Percentiles rank a stretch among this genome's conserved stretches.
Evolutionary conservation across 108 stramenopile species (phyloP).

Genomic region (Epithemia pelagica): DNA sequence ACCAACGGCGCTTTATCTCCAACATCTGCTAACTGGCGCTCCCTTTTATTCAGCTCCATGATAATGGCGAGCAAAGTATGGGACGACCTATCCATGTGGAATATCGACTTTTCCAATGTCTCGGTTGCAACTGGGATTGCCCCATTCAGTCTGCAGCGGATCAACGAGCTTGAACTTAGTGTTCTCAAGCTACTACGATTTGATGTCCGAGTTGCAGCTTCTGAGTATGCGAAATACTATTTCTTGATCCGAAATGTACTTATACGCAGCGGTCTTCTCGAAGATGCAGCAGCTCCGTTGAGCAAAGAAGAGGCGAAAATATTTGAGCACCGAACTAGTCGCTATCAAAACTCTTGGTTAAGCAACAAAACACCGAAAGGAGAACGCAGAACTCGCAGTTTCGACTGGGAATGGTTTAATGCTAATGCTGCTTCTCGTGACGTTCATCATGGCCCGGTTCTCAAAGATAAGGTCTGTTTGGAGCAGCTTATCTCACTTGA

Average conservation of each 20-base stretch:
- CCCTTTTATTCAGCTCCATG: conserved; percentile 76
- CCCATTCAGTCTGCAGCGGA: conserved; percentile 73
- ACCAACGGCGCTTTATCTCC: conserved; percentile 69
- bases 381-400: conserved; percentile 21
- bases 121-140: conserved; percentile 10
- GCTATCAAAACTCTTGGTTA: conserved; percentile 5
- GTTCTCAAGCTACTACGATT: conserved; percentile 64
- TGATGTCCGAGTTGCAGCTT: conserved; percentile 84
- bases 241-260: conserved; percentile 87
- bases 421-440: background rate
- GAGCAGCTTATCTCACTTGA: conserved; percentile 28
- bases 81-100: conserved; percentile 95
- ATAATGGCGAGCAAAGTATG: conserved; percentile 88
- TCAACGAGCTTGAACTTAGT: conserved; percentile 89
- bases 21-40: conserved; percentile 75
- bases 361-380: background rate
- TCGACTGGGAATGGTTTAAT: conserved; percentile 9
- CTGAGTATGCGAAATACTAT: conserved; percentile 96
- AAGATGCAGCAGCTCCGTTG: conserved; percentile 21
- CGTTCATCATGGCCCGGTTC: conserved; percentile 14
- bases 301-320: conserved; percentile 11
- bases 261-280: conserved; percentile 55
- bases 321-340: conserved; percentile 7
- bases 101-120: conserved; percentile 65
- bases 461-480: conserved; percentile 34